phyloP scores from a whole-genome alignment of 73 alveolate genomes.

The Paraurostyla sp. region DNA sequence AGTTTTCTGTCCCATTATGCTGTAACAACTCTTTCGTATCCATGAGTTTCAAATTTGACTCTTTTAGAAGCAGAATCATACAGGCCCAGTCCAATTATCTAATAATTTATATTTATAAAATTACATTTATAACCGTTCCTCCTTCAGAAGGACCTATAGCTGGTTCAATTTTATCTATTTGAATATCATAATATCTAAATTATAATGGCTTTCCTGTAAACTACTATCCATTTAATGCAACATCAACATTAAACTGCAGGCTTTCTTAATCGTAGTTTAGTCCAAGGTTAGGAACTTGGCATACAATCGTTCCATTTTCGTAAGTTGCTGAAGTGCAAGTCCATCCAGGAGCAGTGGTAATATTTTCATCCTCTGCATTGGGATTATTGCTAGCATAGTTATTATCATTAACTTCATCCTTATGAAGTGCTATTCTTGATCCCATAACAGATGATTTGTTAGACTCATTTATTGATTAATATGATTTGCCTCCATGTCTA shows the following conservation, averaged over 20 bases:
- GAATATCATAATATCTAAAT: slow-evolving; percentile 76
- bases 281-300: slow-evolving; percentile 93
- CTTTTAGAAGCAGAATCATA: slow-evolving; percentile 97
- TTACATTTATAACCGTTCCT: slow-evolving; percentile 86
- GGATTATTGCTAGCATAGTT: slow-evolving; percentile 9
- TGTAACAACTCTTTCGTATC: slow-evolving; percentile 94
- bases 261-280: slow-evolving; percentile 74
- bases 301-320: slow-evolving; percentile 92
- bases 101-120: background rate
- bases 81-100: slow-evolving; percentile 94
- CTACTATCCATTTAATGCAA: slow-evolving; percentile 98
- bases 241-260: slow-evolving; percentile 95
- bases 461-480: slow-evolving; percentile 70
- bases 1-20: slow-evolving; percentile 97
- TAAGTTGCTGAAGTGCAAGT: slow-evolving; percentile 91
- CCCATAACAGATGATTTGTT: slow-evolving; percentile 74
- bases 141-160: slow-evolving; percentile 96
- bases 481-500: slow-evolving; percentile 64
- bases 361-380: slow-evolving; percentile 2
- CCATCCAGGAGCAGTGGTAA: slow-evolving; percentile 72
- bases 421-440: slow-evolving; percentile 60
- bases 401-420: slow-evolving; percentile 66
- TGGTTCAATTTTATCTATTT: slow-evolving; percentile 80
- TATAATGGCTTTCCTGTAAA: slow-evolving; percentile 95
- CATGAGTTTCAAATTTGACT: slow-evolving; percentile 87